Conservation (phyloP, 2,329 filamentous ascomycete species). For the Colletotrichum sansevieriae region DNA sequence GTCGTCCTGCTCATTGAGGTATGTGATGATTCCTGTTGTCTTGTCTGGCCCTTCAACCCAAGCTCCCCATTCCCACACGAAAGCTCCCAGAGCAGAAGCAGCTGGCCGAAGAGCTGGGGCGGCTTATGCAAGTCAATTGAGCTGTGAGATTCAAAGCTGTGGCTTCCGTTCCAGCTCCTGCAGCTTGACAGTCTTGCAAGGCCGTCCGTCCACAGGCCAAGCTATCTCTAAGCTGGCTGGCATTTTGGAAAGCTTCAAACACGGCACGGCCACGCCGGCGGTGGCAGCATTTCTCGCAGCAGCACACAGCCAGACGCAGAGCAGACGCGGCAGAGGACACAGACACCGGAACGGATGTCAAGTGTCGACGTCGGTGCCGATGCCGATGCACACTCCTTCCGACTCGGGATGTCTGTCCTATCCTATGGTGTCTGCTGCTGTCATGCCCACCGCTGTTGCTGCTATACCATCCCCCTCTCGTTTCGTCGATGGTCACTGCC, state of each 20-base stretch:
- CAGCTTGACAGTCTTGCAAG: slow-evolving; percentile 7
- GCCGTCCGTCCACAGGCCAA: not conserved
- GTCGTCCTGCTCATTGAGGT: slow-evolving; percentile 40
- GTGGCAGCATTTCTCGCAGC: not conserved
- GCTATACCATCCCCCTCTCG: slow-evolving; percentile 28
- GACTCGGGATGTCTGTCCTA: slow-evolving; percentile 19
- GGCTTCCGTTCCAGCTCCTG: slow-evolving; percentile 13
- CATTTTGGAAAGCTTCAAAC: slow-evolving; percentile 34
- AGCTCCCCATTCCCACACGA: slow-evolving; percentile 20
- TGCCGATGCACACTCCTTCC: slow-evolving; percentile 15
- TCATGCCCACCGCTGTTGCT: slow-evolving; percentile 28
- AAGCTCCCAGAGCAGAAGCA: slow-evolving; percentile 5
- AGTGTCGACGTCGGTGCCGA: not conserved
- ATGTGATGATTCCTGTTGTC: slow-evolving; percentile 25
- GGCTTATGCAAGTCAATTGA: slow-evolving; percentile 27
- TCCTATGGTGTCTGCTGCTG: slow-evolving; percentile 15
- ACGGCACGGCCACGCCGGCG: slow-evolving; percentile 8
- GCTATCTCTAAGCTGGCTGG: not conserved
- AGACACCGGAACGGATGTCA: not conserved
- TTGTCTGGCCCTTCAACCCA: not conserved
- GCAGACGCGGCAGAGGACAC: slow-evolving; percentile 15
- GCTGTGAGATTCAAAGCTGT: slow-evolving; percentile 2
- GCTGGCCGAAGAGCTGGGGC: slow-evolving; percentile 5
- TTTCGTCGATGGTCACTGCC: not conserved
- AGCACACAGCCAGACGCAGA: not conserved